A percentile compares a stretch with the other conserved stretches of the same genome.
Evolutionary conservation across 108 stramenopile genomes (phyloP).

Genomic region (Discostella pseudostelligera): DNA sequence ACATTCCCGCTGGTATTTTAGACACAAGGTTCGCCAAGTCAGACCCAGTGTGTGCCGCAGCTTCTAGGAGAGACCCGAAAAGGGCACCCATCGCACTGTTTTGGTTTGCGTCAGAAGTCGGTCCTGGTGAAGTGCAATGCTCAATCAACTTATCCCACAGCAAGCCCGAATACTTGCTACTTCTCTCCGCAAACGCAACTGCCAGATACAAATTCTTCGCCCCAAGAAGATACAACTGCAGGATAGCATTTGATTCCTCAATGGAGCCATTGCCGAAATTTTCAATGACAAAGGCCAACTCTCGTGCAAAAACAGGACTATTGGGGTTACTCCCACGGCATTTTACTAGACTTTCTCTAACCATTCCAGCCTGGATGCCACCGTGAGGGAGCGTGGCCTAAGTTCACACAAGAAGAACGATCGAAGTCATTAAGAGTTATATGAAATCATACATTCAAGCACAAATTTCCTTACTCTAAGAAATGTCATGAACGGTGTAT

Average conservation of each 20-base stretch:
- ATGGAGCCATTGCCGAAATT: slow-evolving; percentile 54
- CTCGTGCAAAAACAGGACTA: slow-evolving; percentile 62
- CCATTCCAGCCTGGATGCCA: slow-evolving; percentile 59
- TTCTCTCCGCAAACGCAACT: slow-evolving; percentile 74
- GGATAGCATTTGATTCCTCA: slow-evolving; percentile 49
- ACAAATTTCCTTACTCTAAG: slow-evolving; percentile 54
- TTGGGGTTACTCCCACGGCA: slow-evolving; percentile 43
- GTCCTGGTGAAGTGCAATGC: slow-evolving; percentile 48
- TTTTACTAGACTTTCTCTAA: slow-evolving; percentile 50
- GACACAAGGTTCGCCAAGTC: slow-evolving; percentile 68
- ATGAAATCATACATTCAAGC: slow-evolving; percentile 13
- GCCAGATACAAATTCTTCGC: slow-evolving; percentile 63
- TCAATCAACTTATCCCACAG: slow-evolving; percentile 73
- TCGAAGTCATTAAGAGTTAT: slow-evolving; percentile 1
- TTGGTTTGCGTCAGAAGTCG: slow-evolving; percentile 14
- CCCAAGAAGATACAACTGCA: slow-evolving; percentile 71
- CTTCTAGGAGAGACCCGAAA: slow-evolving; percentile 78
- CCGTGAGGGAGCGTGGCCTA: slow-evolving; percentile 71
- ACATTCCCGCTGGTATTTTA: slow-evolving; percentile 72
- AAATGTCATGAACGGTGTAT: slow-evolving; percentile 64
- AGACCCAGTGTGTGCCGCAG: slow-evolving; percentile 74
- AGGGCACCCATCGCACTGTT: slow-evolving; percentile 46
- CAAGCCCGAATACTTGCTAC: slow-evolving; percentile 41
- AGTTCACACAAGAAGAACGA: neutral
- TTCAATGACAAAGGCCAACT: slow-evolving; percentile 81